A percentile compares a stretch with the other conserved stretches of the same genome.
phyloP scores from a whole-genome alignment of 2,329 filamentous ascomycete genomes.

The Aspergillus persii region DNA sequence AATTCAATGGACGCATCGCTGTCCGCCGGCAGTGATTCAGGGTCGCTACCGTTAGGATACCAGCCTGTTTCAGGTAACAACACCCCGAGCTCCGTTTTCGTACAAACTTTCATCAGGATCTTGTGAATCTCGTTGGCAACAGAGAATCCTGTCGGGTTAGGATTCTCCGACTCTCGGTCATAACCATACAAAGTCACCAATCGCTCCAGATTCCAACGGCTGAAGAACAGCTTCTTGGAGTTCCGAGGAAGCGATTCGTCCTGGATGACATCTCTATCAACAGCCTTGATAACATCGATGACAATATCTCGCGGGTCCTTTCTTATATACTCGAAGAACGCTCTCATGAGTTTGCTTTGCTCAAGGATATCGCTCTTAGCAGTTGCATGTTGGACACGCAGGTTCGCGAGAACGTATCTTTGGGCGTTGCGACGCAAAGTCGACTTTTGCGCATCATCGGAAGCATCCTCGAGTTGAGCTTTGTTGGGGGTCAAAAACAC shows the following conservation, averaged over 20 bases:
- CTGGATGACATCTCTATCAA: conserved; percentile 69
- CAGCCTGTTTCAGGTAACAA: conserved; percentile 76
- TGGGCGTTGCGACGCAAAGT: conserved; percentile 81
- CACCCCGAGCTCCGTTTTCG: conserved; percentile 68
- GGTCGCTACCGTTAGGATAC: conserved; percentile 70
- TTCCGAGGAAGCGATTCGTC: conserved; percentile 72
- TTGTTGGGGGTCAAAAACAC: conserved; percentile 74
- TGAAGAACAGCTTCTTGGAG: conserved; percentile 73
- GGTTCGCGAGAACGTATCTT: conserved; percentile 72
- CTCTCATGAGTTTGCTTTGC: conserved; percentile 66
- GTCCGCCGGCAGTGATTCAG: conserved; percentile 51
- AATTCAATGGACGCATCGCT: conserved; percentile 56
- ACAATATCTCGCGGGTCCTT: conserved; percentile 76
- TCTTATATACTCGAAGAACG: conserved; percentile 72
- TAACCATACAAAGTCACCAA: conserved; percentile 69
- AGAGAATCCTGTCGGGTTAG: conserved; percentile 42
- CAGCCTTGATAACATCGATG: conserved; percentile 67
- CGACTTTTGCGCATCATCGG: conserved; percentile 67
- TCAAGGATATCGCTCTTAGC: conserved; percentile 80
- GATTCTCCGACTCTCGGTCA: conserved; percentile 48
- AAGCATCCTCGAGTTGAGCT: conserved; percentile 49
- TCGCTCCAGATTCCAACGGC: conserved; percentile 68
- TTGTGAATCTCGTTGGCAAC: conserved; percentile 70
- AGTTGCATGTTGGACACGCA: conserved; percentile 73
- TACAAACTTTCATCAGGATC: conserved; percentile 74